Percentiles rank a stretch among this genome's conserved stretches.
phyloP scores from a whole-genome alignment of 2,329 filamentous ascomycete species.

The Cladosporium halotolerans region DNA sequence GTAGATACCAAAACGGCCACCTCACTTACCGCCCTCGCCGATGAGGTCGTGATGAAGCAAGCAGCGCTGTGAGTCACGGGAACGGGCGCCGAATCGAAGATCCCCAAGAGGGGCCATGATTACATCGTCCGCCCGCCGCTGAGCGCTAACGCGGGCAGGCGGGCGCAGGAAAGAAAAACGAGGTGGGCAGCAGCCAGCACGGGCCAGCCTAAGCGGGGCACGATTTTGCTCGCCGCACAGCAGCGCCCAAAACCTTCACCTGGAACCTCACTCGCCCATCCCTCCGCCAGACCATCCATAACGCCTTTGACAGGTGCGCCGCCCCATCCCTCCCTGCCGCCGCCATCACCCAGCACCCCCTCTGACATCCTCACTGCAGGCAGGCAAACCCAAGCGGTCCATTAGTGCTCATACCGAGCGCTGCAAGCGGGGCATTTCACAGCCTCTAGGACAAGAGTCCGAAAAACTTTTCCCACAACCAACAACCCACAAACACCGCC shows the following conservation, averaged over 20 bases:
- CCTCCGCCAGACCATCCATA: conserved; percentile 14
- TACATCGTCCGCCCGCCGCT: no score
- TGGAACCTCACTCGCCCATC: conserved; percentile 15
- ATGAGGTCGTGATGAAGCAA: background rate
- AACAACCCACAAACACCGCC: conserved; percentile 58
- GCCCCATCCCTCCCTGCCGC: conserved; percentile 1
- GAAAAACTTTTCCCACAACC: conserved; percentile 20
- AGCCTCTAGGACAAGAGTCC: conserved; percentile 13
- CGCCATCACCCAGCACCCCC: conserved; percentile 27
- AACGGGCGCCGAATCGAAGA: no score
- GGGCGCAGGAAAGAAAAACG: no score
- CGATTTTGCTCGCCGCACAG: no score
- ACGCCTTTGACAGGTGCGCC: conserved; percentile 22
- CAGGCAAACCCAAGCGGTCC: conserved; percentile 22
- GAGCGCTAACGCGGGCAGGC: no score
- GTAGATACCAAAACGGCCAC: no score
- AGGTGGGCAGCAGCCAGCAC: no score
- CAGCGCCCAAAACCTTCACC: no score
- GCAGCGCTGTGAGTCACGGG: background rate
- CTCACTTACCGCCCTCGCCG: no score
- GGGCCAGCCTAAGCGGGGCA: no score
- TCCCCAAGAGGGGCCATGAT: no score
- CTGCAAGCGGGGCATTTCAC: conserved; percentile 22
- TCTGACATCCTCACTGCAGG: conserved; percentile 35
- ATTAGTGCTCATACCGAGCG: conserved; percentile 18